These are phyloP conservation scores for Neospora caninum DNA, from an alignment of 169 alveolate species.

Conservation along the genomic window DNA sequence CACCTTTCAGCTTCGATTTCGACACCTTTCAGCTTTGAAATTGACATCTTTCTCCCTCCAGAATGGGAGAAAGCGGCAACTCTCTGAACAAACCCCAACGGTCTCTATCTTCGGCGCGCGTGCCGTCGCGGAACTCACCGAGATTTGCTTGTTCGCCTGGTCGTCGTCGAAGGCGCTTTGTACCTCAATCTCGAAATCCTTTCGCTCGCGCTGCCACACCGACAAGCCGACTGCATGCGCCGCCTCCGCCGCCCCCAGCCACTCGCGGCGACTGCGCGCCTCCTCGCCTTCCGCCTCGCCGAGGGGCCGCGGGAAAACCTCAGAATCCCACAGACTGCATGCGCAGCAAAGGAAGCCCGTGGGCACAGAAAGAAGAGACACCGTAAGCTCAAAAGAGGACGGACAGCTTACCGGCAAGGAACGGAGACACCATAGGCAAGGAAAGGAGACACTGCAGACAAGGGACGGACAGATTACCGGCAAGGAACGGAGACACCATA, in stretches of 20 bases:
- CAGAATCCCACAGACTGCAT: slow-evolving; percentile 22
- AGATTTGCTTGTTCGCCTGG: slow-evolving; percentile 42
- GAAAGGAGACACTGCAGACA: not conserved
- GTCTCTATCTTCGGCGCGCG: not conserved
- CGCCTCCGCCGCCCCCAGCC: slow-evolving; percentile 9
- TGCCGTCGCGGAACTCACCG: not conserved
- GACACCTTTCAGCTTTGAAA: too few species aligned
- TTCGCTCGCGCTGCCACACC: slow-evolving; percentile 1
- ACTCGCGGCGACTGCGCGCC: not conserved
- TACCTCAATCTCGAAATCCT: slow-evolving; percentile 36
- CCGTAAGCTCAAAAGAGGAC: not conserved
- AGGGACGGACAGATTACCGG: not conserved
- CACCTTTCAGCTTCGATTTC: not conserved
- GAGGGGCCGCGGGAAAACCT: not conserved
- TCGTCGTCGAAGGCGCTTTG: slow-evolving; percentile 51
- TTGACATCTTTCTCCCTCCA: too few species aligned
- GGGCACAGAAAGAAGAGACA: not conserved
- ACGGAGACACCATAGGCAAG: not conserved
- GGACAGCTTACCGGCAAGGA: not conserved
- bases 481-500: not conserved
- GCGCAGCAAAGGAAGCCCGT: not conserved
- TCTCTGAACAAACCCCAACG: too few species aligned
- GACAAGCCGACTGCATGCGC: slow-evolving; percentile 14
- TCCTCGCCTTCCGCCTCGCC: not conserved
- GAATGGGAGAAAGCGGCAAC: too few species aligned